Conservation (phyloP, 768 basidiomycete genomes). For the Inosperma sp. region DNA sequence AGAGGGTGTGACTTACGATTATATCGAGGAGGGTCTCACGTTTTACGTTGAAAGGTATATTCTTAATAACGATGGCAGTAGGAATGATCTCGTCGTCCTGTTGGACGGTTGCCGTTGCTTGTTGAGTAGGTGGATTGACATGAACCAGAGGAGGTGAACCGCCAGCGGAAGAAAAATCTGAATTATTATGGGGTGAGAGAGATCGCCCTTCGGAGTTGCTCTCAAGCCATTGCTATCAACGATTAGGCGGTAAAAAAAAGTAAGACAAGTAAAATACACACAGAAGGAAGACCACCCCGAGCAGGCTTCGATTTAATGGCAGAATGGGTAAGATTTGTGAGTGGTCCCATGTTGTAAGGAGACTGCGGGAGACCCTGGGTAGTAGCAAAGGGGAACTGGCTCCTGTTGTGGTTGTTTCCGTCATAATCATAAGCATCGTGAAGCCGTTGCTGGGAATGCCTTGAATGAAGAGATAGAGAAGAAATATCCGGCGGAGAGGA, state of each 20-base stretch:
- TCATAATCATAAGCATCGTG: constrained; percentile 87
- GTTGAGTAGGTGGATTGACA: constrained; percentile 37
- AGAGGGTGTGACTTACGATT: constrained; percentile 78
- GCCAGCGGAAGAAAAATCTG: constrained; percentile 84
- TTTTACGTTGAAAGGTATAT: constrained; percentile 99
- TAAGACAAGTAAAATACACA: constrained; percentile 37
- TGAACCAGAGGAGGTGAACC: constrained; percentile 68
- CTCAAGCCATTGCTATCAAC: constrained; percentile 80
- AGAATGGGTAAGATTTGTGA: constrained; percentile 54
- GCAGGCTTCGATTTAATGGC: constrained; percentile 71
- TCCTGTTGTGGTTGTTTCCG: constrained; percentile 48
- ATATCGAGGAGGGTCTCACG: constrained; percentile 94
- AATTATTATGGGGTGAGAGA: constrained; percentile 81
- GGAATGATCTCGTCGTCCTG: constrained; percentile 92
- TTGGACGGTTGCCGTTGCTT: constrained; percentile 42
- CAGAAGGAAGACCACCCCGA: constrained; percentile 70
- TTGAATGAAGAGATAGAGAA: constrained; percentile 64
- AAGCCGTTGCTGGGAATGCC: constrained; percentile 66
- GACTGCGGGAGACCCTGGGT: constrained; percentile 53
- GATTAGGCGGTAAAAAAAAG: constrained; percentile 16
- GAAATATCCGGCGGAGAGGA: constrained; percentile 78
- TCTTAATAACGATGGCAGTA: constrained; percentile 99
- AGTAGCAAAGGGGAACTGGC: constrained; percentile 68
- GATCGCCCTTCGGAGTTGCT: constrained; percentile 70
- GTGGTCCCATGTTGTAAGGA: constrained; percentile 45